phyloP scores from a whole-genome alignment of 768 basidiomycete genomes.

The Coprinellus micaceus region DNA sequence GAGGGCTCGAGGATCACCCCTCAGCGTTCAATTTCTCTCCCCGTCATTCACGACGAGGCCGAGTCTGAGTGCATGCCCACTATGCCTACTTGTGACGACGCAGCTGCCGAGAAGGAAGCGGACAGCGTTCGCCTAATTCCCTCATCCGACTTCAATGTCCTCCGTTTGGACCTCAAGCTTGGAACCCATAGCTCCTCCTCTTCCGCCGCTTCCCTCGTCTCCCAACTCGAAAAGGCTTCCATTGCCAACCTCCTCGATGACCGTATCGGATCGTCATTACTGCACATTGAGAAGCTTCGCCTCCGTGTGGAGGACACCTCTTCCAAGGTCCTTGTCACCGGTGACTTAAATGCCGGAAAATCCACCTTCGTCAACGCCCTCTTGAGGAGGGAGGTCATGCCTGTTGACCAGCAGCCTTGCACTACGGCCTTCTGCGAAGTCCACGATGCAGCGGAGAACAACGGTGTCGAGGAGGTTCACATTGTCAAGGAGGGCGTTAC shows the following conservation, averaged over 20 bases:
- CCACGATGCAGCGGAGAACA: slow-evolving; percentile 81
- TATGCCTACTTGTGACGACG: too few relatives aligned
- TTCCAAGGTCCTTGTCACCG: slow-evolving; percentile 95
- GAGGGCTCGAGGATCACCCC: slow-evolving; percentile 45
- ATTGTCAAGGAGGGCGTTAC: slow-evolving; percentile 62
- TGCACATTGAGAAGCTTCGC: slow-evolving; percentile 81
- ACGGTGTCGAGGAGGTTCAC: slow-evolving; percentile 81
- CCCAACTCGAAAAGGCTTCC: slow-evolving; percentile 88
- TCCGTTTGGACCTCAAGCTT: slow-evolving; percentile 90
- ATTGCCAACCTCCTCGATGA: slow-evolving; percentile 91
- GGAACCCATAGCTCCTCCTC: slow-evolving; percentile 67
- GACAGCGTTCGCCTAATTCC: slow-evolving; percentile 36
- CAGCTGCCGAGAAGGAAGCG: slow-evolving; percentile 23
- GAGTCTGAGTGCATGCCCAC: too few relatives aligned
- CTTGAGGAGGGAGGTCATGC: slow-evolving; percentile 87
- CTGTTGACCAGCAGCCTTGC: slow-evolving; percentile 96
- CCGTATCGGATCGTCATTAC: slow-evolving; percentile 67
- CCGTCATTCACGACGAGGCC: slow-evolving; percentile 34
- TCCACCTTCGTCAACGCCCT: slow-evolving; percentile 97
- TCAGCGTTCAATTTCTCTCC: slow-evolving; percentile 53
- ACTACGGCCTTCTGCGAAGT: slow-evolving; percentile 98
- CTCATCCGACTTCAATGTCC: slow-evolving; percentile 73
- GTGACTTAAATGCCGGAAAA: slow-evolving; percentile 97
- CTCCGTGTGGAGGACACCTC: slow-evolving; percentile 86
- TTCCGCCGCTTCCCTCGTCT: slow-evolving; percentile 70